A percentile compares a stretch with the other conserved stretches of the same genome.
Conservation (phyloP, 768 basidiomycete species). For the Tylopilus rubrobrunneus region DNA sequence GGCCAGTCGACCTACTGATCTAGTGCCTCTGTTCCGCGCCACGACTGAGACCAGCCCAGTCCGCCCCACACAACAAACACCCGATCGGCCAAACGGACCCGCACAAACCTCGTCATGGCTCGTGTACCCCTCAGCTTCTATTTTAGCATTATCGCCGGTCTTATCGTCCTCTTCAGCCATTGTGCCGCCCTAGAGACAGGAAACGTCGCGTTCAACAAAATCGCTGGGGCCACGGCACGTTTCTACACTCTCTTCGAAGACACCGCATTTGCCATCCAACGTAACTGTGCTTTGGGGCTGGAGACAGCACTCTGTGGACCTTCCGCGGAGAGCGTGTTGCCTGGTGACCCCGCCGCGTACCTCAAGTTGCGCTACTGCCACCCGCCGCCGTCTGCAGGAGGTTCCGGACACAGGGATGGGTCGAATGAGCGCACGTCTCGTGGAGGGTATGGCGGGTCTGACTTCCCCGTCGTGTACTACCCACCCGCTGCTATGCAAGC, state of each 20-base stretch:
- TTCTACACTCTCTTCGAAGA: slow-evolving; percentile 16
- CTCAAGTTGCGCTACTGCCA: slow-evolving; percentile 6
- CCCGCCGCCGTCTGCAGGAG: neutral
- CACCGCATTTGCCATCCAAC: slow-evolving; percentile 1
- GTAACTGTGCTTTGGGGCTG: slow-evolving; percentile 2
- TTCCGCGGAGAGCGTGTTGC: no score
- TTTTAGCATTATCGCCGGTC: slow-evolving; percentile 16
- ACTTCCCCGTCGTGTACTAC: neutral
- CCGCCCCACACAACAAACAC: no score
- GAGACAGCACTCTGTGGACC: slow-evolving; percentile 1
- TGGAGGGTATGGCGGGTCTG: slow-evolving; percentile 3
- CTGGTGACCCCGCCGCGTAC: neutral
- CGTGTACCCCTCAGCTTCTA: slow-evolving; percentile 16
- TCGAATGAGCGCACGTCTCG: neutral
- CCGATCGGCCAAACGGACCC: no score
- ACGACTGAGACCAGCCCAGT: no score
- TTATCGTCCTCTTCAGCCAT: slow-evolving; percentile 18
- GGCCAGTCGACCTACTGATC: no score
- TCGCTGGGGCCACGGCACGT: slow-evolving; percentile 15
- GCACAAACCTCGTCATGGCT: neutral
- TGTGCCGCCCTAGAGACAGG: slow-evolving; percentile 15
- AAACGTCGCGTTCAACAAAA: slow-evolving; percentile 17
- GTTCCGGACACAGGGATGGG: neutral
- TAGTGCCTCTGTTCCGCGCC: no score
- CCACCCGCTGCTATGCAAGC: neutral